Evolutionary conservation across 2,329 filamentous ascomycete genomes (phyloP).

Genomic region (Blastomyces parvus): DNA sequence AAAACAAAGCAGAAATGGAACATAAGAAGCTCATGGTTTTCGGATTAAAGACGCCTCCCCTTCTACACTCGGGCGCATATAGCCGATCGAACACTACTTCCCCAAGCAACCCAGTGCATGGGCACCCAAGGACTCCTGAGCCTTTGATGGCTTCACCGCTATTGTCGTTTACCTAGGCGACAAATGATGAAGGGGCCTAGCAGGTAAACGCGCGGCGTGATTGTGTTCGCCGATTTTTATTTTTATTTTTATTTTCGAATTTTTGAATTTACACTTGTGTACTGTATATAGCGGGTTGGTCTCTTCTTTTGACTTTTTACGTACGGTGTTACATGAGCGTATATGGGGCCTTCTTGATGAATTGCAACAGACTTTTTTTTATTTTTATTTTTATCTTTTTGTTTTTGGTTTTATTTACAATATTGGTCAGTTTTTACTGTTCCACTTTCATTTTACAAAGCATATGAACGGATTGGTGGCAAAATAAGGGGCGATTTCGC

Average conservation of each 20-base stretch:
- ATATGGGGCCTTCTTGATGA: not conserved
- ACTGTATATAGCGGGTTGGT: not conserved
- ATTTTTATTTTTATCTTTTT: no score
- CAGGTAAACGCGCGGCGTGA: not conserved
- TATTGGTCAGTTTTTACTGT: not conserved
- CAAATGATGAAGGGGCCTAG: not conserved
- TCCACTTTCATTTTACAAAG: not conserved
- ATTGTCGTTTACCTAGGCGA: not conserved
- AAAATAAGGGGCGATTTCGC: not conserved
- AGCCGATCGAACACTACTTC: constrained; percentile 37
- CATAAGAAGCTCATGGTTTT: constrained; percentile 3
- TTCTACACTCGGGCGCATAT: constrained; percentile 31
- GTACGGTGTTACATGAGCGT: not conserved
- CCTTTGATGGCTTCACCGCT: constrained; percentile 34
- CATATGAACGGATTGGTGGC: not conserved
- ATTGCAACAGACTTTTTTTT: not conserved
- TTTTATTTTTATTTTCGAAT: not conserved
- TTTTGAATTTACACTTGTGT: not conserved
- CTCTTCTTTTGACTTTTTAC: not conserved
- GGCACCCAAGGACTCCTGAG: constrained; percentile 35
- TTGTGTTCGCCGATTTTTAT: not conserved
- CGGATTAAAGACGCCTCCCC: constrained; percentile 26
- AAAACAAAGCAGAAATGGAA: not conserved
- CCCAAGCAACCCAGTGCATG: constrained; percentile 29
- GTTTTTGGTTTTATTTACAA: no score